Evolutionary conservation across 164 flowering plant genomes (phyloP), one percentile per base, ranked within the genome.

Genomic region (Buxus sempervirens): DNA sequence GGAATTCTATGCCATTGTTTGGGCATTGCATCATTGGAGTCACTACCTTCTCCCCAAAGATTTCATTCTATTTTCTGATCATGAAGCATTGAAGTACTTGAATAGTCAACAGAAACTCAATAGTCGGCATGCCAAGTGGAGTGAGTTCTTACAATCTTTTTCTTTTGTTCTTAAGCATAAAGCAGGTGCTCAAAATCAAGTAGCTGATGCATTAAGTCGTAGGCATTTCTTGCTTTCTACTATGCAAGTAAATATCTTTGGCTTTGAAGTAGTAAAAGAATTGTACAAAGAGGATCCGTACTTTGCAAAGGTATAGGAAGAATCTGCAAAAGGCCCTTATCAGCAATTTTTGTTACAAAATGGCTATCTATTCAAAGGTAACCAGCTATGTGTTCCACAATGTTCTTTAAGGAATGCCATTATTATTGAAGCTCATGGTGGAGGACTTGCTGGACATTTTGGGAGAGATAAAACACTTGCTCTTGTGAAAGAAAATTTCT

Each of bases 381-480:
- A 27, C 14, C 62, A 10, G 1, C 25, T 70, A 10, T 70, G 67
- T 13, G 32, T 65, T 61, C 64, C 66, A 5, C 8, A 27, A 19
- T 56, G 56, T 56, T 66, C 66, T 13, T 23, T 72, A 0, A 14
- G 66, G 9, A 55, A 60, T 22, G 22, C 72, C 7, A 68, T 73
- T 21, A 73, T 73, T 15, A 13, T 22, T 6, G 64, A 73, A 38
- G 63, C 60, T 7, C 76, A 68, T 68, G 59, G 20, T 9, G 58
- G 72, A 27, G 72, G 72, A 22, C 64, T 63, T n/a, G 76, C 19
- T 15, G 76, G 68, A 2, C 72, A 63, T 36, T 73, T 73, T 64
- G 76, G 68, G 1, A 42, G 63, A 48, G 72, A 68, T 22, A 73
- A 73, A 19, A 68, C 76, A 1, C 54, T 73, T 28, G 63, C 72